Evolutionary conservation across 768 basidiomycete species (phyloP).

Genomic region (Kwoniella dejecticola): DNA sequence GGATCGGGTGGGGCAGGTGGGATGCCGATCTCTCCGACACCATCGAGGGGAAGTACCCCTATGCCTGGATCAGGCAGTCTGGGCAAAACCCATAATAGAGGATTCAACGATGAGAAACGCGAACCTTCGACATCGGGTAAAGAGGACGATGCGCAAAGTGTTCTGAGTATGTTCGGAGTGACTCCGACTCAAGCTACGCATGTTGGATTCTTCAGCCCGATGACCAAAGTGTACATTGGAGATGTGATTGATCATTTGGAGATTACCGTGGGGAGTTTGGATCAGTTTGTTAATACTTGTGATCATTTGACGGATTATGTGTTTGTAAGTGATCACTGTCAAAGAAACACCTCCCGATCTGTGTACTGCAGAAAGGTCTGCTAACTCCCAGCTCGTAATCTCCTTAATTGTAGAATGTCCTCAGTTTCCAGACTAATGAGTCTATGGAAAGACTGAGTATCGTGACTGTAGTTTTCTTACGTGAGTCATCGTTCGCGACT

Average conservation of each 20-base stretch:
- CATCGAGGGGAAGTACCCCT: slow-evolving; percentile 8
- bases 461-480: slow-evolving; percentile 55
- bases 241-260: slow-evolving; percentile 56
- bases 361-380: too few relatives aligned
- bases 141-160: slow-evolving; percentile 8
- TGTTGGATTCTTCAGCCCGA: slow-evolving; percentile 34
- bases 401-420: slow-evolving; percentile 52
- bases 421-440: slow-evolving; percentile 52
- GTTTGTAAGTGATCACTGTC: slow-evolving; percentile 49
- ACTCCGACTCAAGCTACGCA: background rate
- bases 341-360: too few relatives aligned
- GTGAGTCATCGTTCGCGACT: slow-evolving; percentile 42
- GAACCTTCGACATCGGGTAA: background rate
- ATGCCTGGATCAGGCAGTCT: background rate
- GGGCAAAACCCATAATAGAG: too few relatives aligned
- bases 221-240: slow-evolving; percentile 53
- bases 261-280: slow-evolving; percentile 43
- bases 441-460: slow-evolving; percentile 55
- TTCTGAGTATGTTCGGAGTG: slow-evolving; percentile 9
- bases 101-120: background rate
- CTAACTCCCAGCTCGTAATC: too few relatives aligned
- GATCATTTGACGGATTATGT: slow-evolving; percentile 55
- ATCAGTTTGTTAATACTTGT: slow-evolving; percentile 51
- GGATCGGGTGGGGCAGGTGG: background rate
- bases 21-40: slow-evolving; percentile 2